Conservation (phyloP, 805 yeast species). For the baker's yeast (Saccharomyces cerevisiae) region DNA sequence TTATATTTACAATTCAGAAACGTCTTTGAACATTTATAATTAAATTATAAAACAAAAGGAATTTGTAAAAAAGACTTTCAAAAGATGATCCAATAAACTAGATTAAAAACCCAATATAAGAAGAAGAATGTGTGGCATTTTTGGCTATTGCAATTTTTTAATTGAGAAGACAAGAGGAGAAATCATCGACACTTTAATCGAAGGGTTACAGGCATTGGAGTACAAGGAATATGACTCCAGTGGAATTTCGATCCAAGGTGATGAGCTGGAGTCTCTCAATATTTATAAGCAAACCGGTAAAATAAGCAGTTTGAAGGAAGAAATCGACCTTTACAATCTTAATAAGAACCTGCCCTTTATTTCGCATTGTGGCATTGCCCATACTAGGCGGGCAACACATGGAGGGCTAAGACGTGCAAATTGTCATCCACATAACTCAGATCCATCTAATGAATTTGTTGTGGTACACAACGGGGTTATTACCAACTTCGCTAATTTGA, state of each 20-base stretch:
- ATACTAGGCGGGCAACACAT: constrained; percentile 99
- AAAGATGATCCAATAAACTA: neutral
- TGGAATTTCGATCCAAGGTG: constrained; percentile 93
- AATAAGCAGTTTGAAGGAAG: constrained; percentile 68
- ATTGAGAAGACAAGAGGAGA: constrained; percentile 90
- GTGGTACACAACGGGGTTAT: constrained; percentile 97
- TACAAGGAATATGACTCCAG: constrained; percentile 98
- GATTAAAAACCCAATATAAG: neutral
- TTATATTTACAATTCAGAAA: neutral
- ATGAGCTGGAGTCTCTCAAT: constrained; percentile 57
- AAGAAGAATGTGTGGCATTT: constrained; percentile 72
- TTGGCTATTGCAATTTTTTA: constrained; percentile 93
- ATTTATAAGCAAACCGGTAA: constrained; percentile 86
- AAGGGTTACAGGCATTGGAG: constrained; percentile 81
- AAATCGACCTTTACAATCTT: constrained; percentile 44
- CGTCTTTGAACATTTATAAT: neutral
- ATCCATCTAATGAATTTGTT: constrained; percentile 70
- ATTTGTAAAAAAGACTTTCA: neutral
- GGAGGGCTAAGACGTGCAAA: constrained; percentile 81
- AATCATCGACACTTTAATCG: constrained; percentile 78
- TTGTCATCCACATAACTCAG: constrained; percentile 96
- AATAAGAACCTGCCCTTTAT: constrained; percentile 59
- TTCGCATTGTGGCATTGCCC: constrained; percentile 94
- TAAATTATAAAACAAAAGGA: neutral
- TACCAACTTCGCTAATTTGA: constrained; percentile 88